A percentile compares a stretch with the other conserved stretches of the same genome.
Evolutionary conservation across 75 land plant species (phyloP).

Genomic region (Pinus tabuliformis): DNA sequence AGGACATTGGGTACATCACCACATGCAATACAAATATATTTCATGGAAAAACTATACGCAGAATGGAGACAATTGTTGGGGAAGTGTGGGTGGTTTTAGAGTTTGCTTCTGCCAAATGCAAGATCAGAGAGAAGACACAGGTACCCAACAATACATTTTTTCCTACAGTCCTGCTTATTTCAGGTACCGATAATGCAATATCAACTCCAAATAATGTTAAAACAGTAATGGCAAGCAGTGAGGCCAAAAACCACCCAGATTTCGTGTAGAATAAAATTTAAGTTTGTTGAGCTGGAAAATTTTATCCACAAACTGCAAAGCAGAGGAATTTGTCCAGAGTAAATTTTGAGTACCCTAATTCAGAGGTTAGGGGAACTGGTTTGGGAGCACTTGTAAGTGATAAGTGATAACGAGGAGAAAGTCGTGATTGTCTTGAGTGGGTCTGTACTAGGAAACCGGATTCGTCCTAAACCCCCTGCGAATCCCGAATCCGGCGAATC

Average conservation of each 20-base stretch:
- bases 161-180: slow-evolving; percentile 4
- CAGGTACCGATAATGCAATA: slow-evolving; percentile 1
- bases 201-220: slow-evolving; percentile 8
- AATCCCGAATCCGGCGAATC: too few species aligned
- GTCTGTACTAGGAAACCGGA: too few species aligned
- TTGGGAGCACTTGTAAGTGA: too few species aligned
- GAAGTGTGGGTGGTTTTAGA: not conserved
- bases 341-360: too few species aligned
- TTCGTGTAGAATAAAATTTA: not conserved
- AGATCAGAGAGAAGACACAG: slow-evolving; percentile 1
- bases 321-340: too few species aligned
- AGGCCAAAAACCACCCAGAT: not conserved
- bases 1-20: not conserved
- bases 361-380: too few species aligned
- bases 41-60: not conserved
- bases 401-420: too few species aligned
- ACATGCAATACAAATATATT: not conserved
- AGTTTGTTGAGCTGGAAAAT: slow-evolving; percentile 6
- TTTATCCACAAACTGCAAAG: too few species aligned
- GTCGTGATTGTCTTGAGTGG: too few species aligned
- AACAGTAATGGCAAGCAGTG: not conserved
- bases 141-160: slow-evolving; percentile 2
- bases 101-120: slow-evolving; percentile 11
- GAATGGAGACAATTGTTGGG: not conserved
- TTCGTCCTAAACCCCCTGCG: too few species aligned